Evolutionary conservation across 2,329 filamentous ascomycete species (phyloP).

Genomic region (Raffaelea arxii): DNA sequence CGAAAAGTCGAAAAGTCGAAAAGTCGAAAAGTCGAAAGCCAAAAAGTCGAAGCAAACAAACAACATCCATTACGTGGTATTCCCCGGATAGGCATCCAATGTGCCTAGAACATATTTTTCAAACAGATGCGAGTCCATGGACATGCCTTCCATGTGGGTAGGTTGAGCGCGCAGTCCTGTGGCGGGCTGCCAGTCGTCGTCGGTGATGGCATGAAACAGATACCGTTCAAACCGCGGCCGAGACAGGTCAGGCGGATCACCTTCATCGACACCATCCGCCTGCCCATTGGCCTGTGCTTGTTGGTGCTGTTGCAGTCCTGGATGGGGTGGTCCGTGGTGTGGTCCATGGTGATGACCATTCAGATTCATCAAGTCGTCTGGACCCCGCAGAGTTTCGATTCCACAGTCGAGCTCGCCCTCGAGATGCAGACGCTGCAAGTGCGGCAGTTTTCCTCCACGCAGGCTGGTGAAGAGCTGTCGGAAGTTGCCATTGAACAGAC

Average conservation of each 20-base stretch:
- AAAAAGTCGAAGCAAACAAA: background rate
- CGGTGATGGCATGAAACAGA: conserved; percentile 30
- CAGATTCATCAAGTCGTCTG: background rate
- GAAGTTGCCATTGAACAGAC: conserved; percentile 34
- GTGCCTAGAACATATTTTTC: conserved; percentile 28
- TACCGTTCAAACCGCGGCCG: conserved; percentile 24
- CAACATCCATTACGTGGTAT: background rate
- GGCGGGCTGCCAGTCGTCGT: conserved; percentile 27
- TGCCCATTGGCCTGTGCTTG: background rate
- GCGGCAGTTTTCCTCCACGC: conserved; percentile 22
- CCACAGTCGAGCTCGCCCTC: conserved; percentile 35
- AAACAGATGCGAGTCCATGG: conserved; percentile 27
- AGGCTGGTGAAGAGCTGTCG: conserved; percentile 31
- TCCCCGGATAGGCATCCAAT: conserved; percentile 25
- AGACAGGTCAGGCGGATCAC: background rate
- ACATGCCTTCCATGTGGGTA: conserved; percentile 18
- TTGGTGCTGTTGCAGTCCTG: too few species aligned
- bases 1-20: too few species aligned
- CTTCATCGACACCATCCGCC: background rate
- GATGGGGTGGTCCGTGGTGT: too few species aligned
- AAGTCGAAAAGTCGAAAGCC: too few species aligned
- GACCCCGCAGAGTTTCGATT: background rate
- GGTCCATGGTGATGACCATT: too few species aligned
- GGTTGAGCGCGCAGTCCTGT: conserved; percentile 4
- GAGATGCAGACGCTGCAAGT: conserved; percentile 31